phyloP scores from a whole-genome alignment of 2,329 filamentous ascomycete genomes.

The Colletotrichum chlorophyti region DNA sequence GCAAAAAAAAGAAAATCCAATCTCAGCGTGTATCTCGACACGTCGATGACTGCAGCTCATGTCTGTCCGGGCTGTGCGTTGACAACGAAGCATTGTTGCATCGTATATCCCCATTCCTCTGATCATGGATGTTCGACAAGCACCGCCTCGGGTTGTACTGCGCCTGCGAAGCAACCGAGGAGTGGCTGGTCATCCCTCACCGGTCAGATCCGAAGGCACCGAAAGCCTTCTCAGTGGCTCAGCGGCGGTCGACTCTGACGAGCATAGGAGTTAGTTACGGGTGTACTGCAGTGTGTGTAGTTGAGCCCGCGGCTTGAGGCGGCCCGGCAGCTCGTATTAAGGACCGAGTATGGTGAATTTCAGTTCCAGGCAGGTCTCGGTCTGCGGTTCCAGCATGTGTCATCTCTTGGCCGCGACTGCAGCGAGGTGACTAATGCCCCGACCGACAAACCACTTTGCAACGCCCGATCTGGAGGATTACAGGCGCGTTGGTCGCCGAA shows the following conservation, averaged over 20 bases:
- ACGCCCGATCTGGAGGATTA: neutral
- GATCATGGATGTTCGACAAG: slow-evolving; percentile 1
- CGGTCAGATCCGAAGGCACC: neutral
- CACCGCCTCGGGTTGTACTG: slow-evolving; percentile 16
- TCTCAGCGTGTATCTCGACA: neutral
- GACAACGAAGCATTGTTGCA: neutral
- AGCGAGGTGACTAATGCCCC: slow-evolving; percentile 17
- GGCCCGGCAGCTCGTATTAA: too few relatives aligned
- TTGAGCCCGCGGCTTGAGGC: slow-evolving; percentile 2
- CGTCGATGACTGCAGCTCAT: slow-evolving; percentile 4
- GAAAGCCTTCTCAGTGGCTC: neutral
- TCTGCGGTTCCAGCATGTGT: slow-evolving; percentile 15
- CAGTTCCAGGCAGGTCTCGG: neutral
- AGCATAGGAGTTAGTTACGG: neutral
- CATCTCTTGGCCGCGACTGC: slow-evolving; percentile 11
- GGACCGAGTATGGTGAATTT: too few relatives aligned
- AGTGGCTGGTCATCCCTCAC: slow-evolving; percentile 9
- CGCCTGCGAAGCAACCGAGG: neutral
- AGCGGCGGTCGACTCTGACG: neutral
- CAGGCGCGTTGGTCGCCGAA: too few relatives aligned
- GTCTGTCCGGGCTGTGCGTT: slow-evolving; percentile 3
- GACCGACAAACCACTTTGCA: neutral
- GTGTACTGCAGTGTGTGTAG: too few relatives aligned
- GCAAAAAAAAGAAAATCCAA: neutral
- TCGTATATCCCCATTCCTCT: neutral